phyloP scores from a whole-genome alignment of 2,329 filamentous ascomycete species.

The Rhinocladiella mackenziei region DNA sequence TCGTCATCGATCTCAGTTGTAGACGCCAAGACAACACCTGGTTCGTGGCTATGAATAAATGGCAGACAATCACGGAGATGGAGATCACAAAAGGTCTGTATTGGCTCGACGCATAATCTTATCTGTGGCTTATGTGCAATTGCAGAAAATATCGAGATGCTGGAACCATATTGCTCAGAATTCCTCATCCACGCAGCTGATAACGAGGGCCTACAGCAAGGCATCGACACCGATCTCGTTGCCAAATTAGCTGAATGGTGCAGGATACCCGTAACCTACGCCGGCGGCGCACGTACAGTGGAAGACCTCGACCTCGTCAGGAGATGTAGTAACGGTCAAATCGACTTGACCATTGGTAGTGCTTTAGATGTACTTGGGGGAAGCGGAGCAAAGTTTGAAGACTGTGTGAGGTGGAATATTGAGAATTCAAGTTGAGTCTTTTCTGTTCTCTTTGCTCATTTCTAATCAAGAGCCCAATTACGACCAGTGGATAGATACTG shows the following conservation, averaged over 20 bases:
- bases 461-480: too few relatives aligned
- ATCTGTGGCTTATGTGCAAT: neutral
- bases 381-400: slow-evolving; percentile 75
- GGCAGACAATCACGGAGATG: slow-evolving; percentile 97
- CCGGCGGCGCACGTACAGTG: slow-evolving; percentile 81
- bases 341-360: slow-evolving; percentile 94
- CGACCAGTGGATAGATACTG: too few relatives aligned
- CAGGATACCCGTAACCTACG: slow-evolving; percentile 89
- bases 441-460: neutral
- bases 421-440: slow-evolving; percentile 32
- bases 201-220: slow-evolving; percentile 87
- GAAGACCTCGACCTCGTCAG: slow-evolving; percentile 80
- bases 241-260: slow-evolving; percentile 76
- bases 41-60: slow-evolving; percentile 99
- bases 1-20: slow-evolving; percentile 95
- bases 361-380: slow-evolving; percentile 95
- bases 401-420: slow-evolving; percentile 84
- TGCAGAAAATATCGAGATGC: slow-evolving; percentile 70
- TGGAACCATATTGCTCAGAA: slow-evolving; percentile 91
- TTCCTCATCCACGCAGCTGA: slow-evolving; percentile 97
- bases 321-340: slow-evolving; percentile 69
- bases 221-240: slow-evolving; percentile 84
- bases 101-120: too few relatives aligned
- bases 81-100: slow-evolving; percentile 80
- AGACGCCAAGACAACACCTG: slow-evolving; percentile 70